Conservation (phyloP, 192 early-diverging fungal species). For the Linnemannia exigua region DNA sequence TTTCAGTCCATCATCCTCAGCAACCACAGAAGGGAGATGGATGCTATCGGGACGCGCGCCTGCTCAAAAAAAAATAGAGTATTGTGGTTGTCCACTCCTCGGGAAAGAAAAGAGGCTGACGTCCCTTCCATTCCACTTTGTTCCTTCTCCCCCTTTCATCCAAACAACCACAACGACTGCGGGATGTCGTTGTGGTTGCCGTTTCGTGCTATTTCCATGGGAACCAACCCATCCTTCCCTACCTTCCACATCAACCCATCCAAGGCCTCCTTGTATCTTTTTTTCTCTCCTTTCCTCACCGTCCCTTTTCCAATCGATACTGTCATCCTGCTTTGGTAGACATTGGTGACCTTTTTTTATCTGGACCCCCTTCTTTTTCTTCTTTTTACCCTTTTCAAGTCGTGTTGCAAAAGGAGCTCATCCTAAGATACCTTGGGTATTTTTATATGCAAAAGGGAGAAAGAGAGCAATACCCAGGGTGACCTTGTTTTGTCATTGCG, state of each 20-base stretch:
- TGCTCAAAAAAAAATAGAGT: neutral
- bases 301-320: neutral
- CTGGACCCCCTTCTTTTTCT: neutral
- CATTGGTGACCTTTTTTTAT: neutral
- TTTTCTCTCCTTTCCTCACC: neutral
- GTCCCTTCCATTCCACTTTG: neutral
- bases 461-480: neutral
- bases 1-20: neutral
- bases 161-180: neutral
- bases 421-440: neutral
- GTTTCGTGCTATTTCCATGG: neutral
- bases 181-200: constrained; percentile 1
- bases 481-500: neutral
- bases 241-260: neutral
- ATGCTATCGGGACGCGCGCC: neutral
- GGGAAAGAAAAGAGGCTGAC: neutral
- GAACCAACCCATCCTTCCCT: neutral
- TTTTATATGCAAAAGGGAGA: neutral
- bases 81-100: neutral
- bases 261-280: neutral
- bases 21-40: neutral
- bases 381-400: neutral
- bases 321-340: neutral
- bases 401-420: neutral
- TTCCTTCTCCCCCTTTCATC: neutral